Conservation (phyloP, 208 protist genomes). For the Leishmania aethiopica region DNA sequence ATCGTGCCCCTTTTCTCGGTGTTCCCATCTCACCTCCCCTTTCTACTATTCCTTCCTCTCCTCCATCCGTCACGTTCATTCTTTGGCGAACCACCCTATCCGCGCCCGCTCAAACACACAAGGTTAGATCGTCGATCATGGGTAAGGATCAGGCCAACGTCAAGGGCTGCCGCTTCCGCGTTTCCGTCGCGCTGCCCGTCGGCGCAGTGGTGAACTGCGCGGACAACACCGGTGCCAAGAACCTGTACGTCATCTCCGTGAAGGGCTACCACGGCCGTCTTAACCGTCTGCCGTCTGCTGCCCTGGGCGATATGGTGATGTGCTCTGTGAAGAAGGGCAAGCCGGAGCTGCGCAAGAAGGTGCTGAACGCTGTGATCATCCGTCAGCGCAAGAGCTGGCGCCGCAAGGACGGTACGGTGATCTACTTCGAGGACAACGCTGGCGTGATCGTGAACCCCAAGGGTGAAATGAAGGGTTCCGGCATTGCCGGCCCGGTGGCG, state of each 20-base stretch:
- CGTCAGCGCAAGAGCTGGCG: conserved; percentile 99
- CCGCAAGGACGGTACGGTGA: conserved; percentile 97
- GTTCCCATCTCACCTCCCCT: background rate
- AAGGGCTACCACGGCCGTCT: conserved; percentile 98
- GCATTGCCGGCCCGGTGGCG: conserved; percentile 99
- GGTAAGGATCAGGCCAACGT: conserved; percentile 92
- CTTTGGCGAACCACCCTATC: background rate
- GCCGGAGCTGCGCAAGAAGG: conserved; percentile 99
- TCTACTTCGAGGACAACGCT: conserved; percentile 99
- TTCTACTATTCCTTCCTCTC: conserved; percentile 19
- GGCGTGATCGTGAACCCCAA: conserved; percentile 99
- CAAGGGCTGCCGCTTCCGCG: conserved; percentile 98
- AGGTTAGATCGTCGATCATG: conserved; percentile 63
- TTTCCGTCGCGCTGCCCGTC: conserved; percentile 98
- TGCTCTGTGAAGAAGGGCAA: conserved; percentile 99
- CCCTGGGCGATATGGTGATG: conserved; percentile 99
- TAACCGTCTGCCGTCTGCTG: conserved; percentile 98
- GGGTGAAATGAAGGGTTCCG: conserved; percentile 99
- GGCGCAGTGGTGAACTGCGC: conserved; percentile 99
- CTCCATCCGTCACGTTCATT: conserved; percentile 13
- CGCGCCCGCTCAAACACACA: conserved; percentile 2
- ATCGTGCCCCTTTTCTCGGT: background rate
- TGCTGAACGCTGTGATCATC: conserved; percentile 97
- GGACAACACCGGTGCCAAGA: conserved; percentile 99
- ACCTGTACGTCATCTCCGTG: conserved; percentile 99